Percentiles rank a stretch among this genome's conserved stretches.
These are phyloP conservation scores for Flaveria linearis DNA, from an alignment of 129 eudicot species.

Conservation along the genomic window DNA sequence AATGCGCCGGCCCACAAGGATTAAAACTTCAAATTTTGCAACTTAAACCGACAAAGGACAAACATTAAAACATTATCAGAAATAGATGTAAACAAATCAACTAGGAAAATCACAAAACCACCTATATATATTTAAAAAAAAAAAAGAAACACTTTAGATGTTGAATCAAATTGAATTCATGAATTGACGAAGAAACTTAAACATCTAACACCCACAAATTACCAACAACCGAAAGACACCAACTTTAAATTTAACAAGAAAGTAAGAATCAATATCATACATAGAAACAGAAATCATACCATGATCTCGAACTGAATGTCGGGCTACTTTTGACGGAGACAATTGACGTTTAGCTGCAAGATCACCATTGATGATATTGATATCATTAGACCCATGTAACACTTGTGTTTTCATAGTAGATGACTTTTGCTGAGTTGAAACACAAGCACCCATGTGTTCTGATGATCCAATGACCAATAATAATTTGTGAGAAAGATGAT, in stretches of 20 bases:
- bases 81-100: neutral
- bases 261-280: neutral
- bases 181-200: neutral
- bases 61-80: neutral
- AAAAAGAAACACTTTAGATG: neutral
- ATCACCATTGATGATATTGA: conserved; percentile 20
- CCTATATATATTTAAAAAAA: neutral
- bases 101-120: neutral
- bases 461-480: neutral
- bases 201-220: neutral
- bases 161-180: neutral
- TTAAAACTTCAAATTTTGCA: too few species aligned
- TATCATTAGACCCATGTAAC: conserved; percentile 21
- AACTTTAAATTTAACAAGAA: neutral
- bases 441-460: conserved; percentile 33
- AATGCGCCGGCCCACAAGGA: too few species aligned
- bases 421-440: conserved; percentile 35
- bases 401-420: conserved; percentile 19
- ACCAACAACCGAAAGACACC: neutral
- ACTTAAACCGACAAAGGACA: neutral
- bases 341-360: conserved; percentile 16
- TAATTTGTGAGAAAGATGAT: neutral
- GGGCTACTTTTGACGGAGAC: neutral
- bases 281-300: conserved; percentile 14
- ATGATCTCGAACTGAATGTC: conserved; percentile 13